Evolutionary conservation across 345 rosid species (phyloP).

Genomic region (Ceriops tagal): DNA sequence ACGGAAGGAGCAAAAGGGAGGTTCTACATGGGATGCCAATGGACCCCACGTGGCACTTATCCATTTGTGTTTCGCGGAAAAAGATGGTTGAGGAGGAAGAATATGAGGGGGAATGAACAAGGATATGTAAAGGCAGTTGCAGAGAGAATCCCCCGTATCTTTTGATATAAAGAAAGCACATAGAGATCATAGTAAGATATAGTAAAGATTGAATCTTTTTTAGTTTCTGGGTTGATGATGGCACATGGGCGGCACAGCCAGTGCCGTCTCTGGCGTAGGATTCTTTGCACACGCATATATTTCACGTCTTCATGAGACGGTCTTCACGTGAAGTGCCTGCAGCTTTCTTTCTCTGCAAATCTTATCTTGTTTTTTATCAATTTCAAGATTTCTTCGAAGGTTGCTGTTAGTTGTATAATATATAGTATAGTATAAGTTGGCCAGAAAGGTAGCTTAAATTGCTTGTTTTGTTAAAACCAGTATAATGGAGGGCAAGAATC

Average conservation of each 20-base stretch:
- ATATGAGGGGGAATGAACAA: constrained; percentile 7
- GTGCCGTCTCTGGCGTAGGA: constrained; percentile 21
- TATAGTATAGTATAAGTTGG: not conserved
- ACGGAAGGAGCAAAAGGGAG: constrained; percentile 14
- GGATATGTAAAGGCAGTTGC: constrained; percentile 1
- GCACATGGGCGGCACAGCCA: constrained; percentile 40
- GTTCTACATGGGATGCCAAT: constrained; percentile 35
- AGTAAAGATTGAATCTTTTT: constrained; percentile 4
- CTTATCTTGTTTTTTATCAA: constrained; percentile 2
- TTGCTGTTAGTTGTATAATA: not conserved
- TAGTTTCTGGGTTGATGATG: not conserved
- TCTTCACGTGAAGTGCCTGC: not conserved
- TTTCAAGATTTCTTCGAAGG: constrained; percentile 7
- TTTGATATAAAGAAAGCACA: not conserved
- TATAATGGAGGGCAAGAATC: constrained; percentile 52
- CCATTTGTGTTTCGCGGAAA: constrained; percentile 29
- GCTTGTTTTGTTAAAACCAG: not conserved
- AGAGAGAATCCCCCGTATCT: constrained; percentile 18
- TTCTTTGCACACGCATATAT: not conserved
- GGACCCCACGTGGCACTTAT: constrained; percentile 57
- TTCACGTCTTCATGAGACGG: not conserved
- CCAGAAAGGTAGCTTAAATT: not conserved
- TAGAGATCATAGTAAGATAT: not conserved
- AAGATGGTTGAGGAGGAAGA: constrained; percentile 3
- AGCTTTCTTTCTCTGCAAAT: constrained; percentile 4